A percentile compares a stretch with the other conserved stretches of the same genome.
Conservation (phyloP, 2,329 filamentous ascomycete genomes). For the Daldinia eschscholtzii region DNA sequence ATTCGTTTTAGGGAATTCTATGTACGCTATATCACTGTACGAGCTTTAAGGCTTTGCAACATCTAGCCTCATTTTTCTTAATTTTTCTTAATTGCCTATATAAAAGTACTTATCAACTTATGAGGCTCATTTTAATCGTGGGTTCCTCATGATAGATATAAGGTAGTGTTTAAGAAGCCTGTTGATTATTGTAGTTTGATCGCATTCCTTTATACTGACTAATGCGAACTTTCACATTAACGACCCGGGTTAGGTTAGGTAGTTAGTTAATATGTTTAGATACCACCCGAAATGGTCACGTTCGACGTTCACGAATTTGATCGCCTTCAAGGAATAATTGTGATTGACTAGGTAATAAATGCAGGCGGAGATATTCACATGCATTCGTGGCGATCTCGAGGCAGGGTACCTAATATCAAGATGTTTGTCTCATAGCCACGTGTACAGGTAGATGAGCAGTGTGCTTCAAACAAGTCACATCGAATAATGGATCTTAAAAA, state of each 20-base stretch:
- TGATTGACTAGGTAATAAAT: slow-evolving; percentile 7
- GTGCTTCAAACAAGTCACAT: slow-evolving; percentile 14
- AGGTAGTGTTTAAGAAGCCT: too few species aligned
- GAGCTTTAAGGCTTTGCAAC: slow-evolving; percentile 3
- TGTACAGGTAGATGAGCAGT: slow-evolving; percentile 34
- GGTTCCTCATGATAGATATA: too few species aligned
- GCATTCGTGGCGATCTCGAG: slow-evolving; percentile 25
- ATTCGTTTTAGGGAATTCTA: background rate
- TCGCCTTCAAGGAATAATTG: slow-evolving; percentile 2
- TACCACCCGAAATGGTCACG: background rate
- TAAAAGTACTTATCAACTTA: background rate
- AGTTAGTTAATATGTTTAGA: background rate
- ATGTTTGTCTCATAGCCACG: slow-evolving; percentile 43
- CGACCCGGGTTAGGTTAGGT: background rate
- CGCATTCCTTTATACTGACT: too few species aligned
- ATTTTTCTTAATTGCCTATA: background rate
- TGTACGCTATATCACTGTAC: background rate
- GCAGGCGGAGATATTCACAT: slow-evolving; percentile 33
- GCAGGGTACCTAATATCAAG: slow-evolving; percentile 13
- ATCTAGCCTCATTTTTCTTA: background rate
- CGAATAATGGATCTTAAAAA: slow-evolving; percentile 17
- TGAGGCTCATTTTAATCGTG: background rate
- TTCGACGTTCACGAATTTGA: background rate
- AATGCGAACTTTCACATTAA: background rate
- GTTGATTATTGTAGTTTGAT: too few species aligned